Conservation (phyloP, 2,329 filamentous ascomycete genomes). For the Botrytis tulipae region DNA sequence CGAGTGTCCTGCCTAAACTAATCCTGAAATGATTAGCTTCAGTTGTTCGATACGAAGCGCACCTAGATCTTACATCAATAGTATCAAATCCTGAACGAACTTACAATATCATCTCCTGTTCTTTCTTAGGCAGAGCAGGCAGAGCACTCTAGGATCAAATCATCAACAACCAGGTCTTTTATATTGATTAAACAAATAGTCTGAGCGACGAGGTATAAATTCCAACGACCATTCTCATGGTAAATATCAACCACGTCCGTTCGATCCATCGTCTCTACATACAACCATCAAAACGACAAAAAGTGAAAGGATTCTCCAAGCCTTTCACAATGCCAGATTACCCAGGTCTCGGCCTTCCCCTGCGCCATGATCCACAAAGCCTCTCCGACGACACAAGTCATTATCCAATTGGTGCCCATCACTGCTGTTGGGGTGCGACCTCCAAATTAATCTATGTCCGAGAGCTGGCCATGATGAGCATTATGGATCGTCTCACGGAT, state of each 20-base stretch:
- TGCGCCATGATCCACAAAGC: neutral
- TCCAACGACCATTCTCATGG: neutral
- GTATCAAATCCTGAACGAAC: neutral
- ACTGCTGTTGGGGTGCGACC: neutral
- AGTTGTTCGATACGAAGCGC: neutral
- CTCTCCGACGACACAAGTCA: neutral
- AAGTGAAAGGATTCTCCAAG: neutral
- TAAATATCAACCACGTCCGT: too few relatives aligned
- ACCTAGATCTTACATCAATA: neutral
- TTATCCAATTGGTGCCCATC: neutral
- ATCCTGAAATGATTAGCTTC: neutral
- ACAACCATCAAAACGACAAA: neutral
- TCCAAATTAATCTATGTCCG: conserved; percentile 22
- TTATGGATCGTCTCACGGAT: conserved; percentile 35
- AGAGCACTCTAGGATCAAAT: neutral
- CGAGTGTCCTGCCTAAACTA: neutral
- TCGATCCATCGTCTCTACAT: neutral
- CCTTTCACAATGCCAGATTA: neutral
- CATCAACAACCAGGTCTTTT: neutral
- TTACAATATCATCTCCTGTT: too few relatives aligned
- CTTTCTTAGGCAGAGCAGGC: neutral
- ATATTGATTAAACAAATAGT: neutral
- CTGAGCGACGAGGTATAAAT: neutral
- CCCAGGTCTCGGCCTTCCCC: conserved; percentile 2
- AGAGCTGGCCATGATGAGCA: conserved; percentile 33